Percentiles rank a stretch among this genome's conserved stretches.
phyloP scores from a whole-genome alignment of 495 filamentous ascomycete genomes.

The Neurospora tetraspora region DNA sequence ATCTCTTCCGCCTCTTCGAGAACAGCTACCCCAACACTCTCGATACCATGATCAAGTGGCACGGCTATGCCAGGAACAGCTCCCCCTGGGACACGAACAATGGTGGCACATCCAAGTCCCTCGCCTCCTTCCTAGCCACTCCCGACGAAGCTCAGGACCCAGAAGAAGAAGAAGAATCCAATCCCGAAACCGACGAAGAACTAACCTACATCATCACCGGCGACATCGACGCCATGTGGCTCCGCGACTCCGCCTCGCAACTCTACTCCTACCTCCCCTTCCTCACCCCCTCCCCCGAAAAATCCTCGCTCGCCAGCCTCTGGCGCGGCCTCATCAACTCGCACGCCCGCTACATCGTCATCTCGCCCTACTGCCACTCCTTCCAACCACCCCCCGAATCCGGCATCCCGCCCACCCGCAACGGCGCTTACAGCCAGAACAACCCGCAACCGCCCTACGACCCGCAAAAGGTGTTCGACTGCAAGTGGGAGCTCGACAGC shows the following conservation, averaged over 20 bases:
- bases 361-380: constrained; percentile 50
- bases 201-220: constrained; percentile 55
- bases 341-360: constrained; percentile 48
- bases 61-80: constrained; percentile 35
- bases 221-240: constrained; percentile 59
- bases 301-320: constrained; percentile 46
- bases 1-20: constrained; percentile 51
- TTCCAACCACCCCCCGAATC: constrained; percentile 52
- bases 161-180: constrained; percentile 13
- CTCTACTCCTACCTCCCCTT: constrained; percentile 50
- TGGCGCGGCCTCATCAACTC: constrained; percentile 51
- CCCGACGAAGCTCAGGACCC: constrained; percentile 5
- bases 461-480: constrained; percentile 45
- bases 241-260: constrained; percentile 54
- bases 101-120: not conserved
- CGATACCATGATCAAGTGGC: constrained; percentile 53
- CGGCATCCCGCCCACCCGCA: constrained; percentile 34
- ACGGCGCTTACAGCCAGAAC: constrained; percentile 40
- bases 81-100: not conserved
- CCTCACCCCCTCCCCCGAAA: constrained; percentile 38
- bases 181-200: constrained; percentile 44
- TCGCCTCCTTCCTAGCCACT: not conserved
- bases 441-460: constrained; percentile 39
- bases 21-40: constrained; percentile 53
- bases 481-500: constrained; percentile 56